These are phyloP conservation scores for Trichomonascaceae sp. DNA, from an alignment of 1,139 yeast genomes.

Conservation along the genomic window DNA sequence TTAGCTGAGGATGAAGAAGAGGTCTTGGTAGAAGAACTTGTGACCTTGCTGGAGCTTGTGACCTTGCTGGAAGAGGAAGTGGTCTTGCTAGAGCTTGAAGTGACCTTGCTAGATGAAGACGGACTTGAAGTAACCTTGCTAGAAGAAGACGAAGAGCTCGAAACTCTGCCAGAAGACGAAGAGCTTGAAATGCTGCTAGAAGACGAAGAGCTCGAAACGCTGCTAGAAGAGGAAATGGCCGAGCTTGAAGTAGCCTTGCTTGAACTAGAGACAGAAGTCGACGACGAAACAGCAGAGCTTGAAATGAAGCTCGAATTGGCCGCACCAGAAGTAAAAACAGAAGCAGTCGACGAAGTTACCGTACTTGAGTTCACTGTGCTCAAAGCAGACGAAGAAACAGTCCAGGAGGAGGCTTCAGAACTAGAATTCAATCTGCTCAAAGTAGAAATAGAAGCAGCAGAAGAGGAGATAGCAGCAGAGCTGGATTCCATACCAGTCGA, in stretches of 20 bases:
- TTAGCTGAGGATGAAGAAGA: background rate
- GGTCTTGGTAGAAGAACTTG: too few species aligned
- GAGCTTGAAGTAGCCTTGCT: constrained; percentile 11
- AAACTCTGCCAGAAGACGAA: background rate
- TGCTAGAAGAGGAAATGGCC: background rate
- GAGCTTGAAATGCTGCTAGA: background rate
- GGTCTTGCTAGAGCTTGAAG: constrained; percentile 12
- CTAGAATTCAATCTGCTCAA: background rate
- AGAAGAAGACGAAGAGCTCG: background rate
- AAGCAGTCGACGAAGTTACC: background rate
- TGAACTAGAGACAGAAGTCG: constrained; percentile 15
- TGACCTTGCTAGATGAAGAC: background rate
- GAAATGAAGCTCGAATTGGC: background rate
- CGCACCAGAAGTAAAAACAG: background rate
- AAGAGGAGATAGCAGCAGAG: constrained; percentile 6
- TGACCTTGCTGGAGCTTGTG: background rate
- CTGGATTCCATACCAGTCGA: background rate
- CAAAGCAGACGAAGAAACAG: background rate
- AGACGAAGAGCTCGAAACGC: background rate
- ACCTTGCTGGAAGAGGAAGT: constrained; percentile 15
- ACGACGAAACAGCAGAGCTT: constrained; percentile 7
- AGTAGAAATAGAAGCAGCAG: background rate
- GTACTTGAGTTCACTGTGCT: background rate
- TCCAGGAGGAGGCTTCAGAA: background rate
- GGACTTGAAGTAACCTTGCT: background rate